Evolutionary conservation across 192 early-diverging fungal genomes (phyloP).

Genomic region (Umbelopsis isabellina): DNA sequence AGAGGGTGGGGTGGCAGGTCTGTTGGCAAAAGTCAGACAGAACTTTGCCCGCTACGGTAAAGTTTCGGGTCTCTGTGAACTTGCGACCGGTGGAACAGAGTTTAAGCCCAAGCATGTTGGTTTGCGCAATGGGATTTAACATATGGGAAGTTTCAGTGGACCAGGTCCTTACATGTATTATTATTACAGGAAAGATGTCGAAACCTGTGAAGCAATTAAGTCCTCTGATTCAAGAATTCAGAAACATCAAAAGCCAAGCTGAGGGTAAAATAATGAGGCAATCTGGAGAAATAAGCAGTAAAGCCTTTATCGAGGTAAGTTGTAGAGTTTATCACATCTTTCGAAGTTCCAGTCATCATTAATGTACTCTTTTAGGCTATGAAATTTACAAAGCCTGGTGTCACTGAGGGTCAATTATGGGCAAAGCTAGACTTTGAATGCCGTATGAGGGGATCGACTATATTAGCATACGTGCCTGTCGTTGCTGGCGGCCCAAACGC

Average conservation of each 20-base stretch:
- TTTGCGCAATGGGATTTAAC: no score
- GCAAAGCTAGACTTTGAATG: conserved; percentile 78
- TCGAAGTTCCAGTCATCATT: not conserved
- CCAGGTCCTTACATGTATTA: not conserved
- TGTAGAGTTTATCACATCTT: not conserved
- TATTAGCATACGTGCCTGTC: conserved; percentile 93
- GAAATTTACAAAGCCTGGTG: conserved; percentile 69
- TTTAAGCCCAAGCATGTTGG: no score
- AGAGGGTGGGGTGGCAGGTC: conserved; percentile 19
- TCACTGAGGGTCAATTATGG: conserved; percentile 76
- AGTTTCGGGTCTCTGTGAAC: not conserved
- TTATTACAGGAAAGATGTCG: conserved; percentile 15
- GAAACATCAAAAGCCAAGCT: conserved; percentile 76
- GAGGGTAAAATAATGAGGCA: conserved; percentile 83
- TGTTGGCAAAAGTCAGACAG: not conserved
- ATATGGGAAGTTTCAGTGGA: not conserved
- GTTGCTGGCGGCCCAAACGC: conserved; percentile 93
- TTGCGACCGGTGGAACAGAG: not conserved
- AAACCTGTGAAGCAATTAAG: conserved; percentile 50
- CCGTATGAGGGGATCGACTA: conserved; percentile 59
- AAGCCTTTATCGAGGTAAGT: conserved; percentile 72
- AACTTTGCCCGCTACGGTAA: conserved; percentile 17
- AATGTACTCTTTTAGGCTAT: conserved; percentile 53
- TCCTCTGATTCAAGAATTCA: conserved; percentile 70
- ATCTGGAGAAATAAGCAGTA: conserved; percentile 75